Evolutionary conservation across 208 protist genomes (phyloP).

Genomic region (Leishmania gerbilli): DNA sequence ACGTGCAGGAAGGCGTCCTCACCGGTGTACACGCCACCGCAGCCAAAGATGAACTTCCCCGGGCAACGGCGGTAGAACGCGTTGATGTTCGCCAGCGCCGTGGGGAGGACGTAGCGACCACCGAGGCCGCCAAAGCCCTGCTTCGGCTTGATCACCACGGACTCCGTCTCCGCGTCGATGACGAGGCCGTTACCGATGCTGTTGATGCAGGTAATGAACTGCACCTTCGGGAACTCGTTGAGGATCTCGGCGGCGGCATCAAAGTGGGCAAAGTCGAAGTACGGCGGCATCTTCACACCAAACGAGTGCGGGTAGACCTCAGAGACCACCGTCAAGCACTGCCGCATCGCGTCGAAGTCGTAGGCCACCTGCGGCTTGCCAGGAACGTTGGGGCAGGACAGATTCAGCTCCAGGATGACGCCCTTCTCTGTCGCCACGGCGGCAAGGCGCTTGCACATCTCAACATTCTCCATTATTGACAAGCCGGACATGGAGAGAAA

Average conservation of each 20-base stretch:
- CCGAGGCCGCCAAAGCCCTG: constrained; percentile 87
- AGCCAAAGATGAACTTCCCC: constrained; percentile 81
- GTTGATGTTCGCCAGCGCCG: constrained; percentile 90
- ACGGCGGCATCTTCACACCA: constrained; percentile 91
- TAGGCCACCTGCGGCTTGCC: constrained; percentile 91
- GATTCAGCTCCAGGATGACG: constrained; percentile 83
- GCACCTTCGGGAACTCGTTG: constrained; percentile 80
- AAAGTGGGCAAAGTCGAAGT: constrained; percentile 92
- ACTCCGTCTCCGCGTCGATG: constrained; percentile 82
- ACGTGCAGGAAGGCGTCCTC: constrained; percentile 87
- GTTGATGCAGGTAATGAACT: constrained; percentile 90
- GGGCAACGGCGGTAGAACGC: constrained; percentile 87
- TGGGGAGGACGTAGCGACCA: constrained; percentile 83
- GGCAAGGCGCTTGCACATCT: constrained; percentile 60
- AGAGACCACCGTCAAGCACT: constrained; percentile 64
- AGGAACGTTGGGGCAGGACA: constrained; percentile 90
- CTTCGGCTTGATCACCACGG: constrained; percentile 87
- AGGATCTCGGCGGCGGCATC: constrained; percentile 80
- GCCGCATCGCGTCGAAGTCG: constrained; percentile 80
- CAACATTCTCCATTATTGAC: constrained; percentile 73
- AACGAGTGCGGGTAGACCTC: constrained; percentile 72
- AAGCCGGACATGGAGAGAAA: constrained; percentile 88
- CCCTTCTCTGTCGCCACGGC: constrained; percentile 59
- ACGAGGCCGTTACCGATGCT: constrained; percentile 88
- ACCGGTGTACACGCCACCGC: constrained; percentile 82